phyloP scores from a whole-genome alignment of 768 basidiomycete species.

The Tephrocybe sp. region DNA sequence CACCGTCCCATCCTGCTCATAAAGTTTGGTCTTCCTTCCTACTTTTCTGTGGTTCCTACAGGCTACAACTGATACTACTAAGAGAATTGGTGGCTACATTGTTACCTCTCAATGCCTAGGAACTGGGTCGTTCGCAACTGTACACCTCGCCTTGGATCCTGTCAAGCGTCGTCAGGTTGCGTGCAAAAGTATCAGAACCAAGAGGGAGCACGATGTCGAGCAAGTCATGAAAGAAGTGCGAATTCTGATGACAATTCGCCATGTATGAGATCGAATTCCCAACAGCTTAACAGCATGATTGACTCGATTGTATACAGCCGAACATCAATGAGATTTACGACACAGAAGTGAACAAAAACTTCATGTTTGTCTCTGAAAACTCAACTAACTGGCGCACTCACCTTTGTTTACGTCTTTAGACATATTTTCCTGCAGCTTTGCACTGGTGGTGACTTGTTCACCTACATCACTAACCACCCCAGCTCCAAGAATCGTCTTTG shows the following conservation, averaged over 20 bases:
- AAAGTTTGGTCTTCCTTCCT: slow-evolving; percentile 39
- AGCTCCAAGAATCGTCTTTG: slow-evolving; percentile 52
- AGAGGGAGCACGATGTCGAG: slow-evolving; percentile 55
- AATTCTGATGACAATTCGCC: slow-evolving; percentile 68
- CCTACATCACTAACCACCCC: slow-evolving; percentile 69
- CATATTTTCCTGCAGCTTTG: slow-evolving; percentile 86
- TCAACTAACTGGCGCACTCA: not conserved
- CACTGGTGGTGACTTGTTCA: slow-evolving; percentile 87
- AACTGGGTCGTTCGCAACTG: slow-evolving; percentile 79
- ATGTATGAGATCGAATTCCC: slow-evolving; percentile 47
- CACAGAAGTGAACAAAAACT: slow-evolving; percentile 60
- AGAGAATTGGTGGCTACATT: slow-evolving; percentile 63
- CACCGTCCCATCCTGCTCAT: slow-evolving; percentile 49
- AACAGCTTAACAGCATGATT: not conserved
- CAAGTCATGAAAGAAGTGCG: slow-evolving; percentile 79
- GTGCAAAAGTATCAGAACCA: slow-evolving; percentile 76
- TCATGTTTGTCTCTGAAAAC: slow-evolving; percentile 44
- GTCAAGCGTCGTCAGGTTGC: slow-evolving; percentile 70
- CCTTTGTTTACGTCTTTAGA: slow-evolving; percentile 30
- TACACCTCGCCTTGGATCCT: slow-evolving; percentile 74
- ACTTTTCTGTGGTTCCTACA: not conserved
- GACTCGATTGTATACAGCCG: slow-evolving; percentile 43
- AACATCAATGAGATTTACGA: slow-evolving; percentile 81
- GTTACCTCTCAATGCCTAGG: slow-evolving; percentile 83
- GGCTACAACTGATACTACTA: not conserved